Percentiles rank a stretch among this genome's conserved stretches.
Conservation (phyloP, 1,284 basidiomycete genomes). For the Flammula alnicola region DNA sequence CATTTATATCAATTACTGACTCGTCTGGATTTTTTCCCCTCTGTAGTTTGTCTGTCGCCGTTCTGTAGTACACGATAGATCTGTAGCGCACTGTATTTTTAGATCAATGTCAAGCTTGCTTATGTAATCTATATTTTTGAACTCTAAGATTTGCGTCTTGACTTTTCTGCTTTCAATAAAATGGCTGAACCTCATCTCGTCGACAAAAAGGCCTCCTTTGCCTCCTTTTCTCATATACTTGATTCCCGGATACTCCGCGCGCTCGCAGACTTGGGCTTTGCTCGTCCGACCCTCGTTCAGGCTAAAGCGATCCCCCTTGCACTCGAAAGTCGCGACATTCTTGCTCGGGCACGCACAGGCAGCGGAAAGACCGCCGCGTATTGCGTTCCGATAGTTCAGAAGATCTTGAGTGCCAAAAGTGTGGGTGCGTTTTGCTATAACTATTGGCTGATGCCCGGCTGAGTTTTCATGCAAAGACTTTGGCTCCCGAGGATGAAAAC, state of each 20-base stretch:
- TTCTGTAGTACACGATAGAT: no score
- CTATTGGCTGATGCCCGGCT: conserved; percentile 2
- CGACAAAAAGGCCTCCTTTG: conserved; percentile 61
- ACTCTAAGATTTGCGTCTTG: neutral
- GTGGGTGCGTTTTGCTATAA: conserved; percentile 53
- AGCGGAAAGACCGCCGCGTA: conserved; percentile 99
- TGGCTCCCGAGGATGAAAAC: conserved; percentile 43
- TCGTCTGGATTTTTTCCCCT: no score
- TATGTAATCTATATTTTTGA: conserved; percentile 27
- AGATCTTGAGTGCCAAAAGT: conserved; percentile 81
- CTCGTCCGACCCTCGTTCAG: conserved; percentile 84
- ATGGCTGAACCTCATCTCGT: conserved; percentile 54
- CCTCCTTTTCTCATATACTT: conserved; percentile 72
- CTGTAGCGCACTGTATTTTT: conserved; percentile 22
- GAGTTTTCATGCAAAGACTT: conserved; percentile 26
- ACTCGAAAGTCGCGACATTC: conserved; percentile 89
- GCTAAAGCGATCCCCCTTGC: conserved; percentile 84
- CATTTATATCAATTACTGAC: no score
- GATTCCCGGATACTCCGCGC: conserved; percentile 80
- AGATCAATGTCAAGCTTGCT: conserved; percentile 12
- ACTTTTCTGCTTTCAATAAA: conserved; percentile 7
- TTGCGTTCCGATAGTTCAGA: conserved; percentile 89
- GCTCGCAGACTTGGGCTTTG: conserved; percentile 81
- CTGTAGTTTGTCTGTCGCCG: no score
- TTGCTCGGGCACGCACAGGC: conserved; percentile 93